Conservation (phyloP, 306 rosid genomes). For the Malus sylvestris region DNA sequence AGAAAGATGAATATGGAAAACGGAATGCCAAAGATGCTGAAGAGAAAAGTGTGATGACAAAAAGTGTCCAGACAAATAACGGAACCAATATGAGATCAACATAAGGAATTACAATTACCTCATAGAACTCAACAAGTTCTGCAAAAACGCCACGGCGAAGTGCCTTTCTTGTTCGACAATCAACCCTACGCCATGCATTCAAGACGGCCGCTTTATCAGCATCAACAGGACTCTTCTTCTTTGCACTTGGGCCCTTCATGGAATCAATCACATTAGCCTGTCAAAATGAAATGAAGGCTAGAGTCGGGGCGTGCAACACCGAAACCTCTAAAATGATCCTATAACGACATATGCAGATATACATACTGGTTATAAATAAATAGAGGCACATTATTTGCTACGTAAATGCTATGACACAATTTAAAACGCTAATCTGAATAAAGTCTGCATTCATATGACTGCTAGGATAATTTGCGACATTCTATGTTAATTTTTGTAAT, state of each 20-base stretch:
- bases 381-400: not conserved
- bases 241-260: conserved; percentile 34
- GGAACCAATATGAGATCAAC: not conserved
- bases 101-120: conserved; percentile 37
- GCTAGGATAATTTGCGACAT: not conserved
- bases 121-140: conserved; percentile 71
- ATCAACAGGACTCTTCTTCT: conserved; percentile 52
- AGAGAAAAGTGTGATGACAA: not conserved
- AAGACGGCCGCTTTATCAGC: conserved; percentile 47
- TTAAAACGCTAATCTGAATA: not conserved
- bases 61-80: not conserved
- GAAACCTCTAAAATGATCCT: not conserved
- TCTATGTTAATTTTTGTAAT: not conserved
- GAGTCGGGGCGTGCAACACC: conserved; percentile 7
- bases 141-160: conserved; percentile 71
- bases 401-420: not conserved
- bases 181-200: conserved; percentile 59
- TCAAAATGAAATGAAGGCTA: conserved; percentile 15
- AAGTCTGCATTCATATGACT: not conserved
- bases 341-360: not conserved
- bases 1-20: not conserved
- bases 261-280: conserved; percentile 65
- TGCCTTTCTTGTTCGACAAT: conserved; percentile 80
- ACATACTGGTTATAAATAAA: not conserved
- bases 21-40: not conserved